phyloP scores from a whole-genome alignment of 495 filamentous ascomycete genomes.

The Penicillium soppii region DNA sequence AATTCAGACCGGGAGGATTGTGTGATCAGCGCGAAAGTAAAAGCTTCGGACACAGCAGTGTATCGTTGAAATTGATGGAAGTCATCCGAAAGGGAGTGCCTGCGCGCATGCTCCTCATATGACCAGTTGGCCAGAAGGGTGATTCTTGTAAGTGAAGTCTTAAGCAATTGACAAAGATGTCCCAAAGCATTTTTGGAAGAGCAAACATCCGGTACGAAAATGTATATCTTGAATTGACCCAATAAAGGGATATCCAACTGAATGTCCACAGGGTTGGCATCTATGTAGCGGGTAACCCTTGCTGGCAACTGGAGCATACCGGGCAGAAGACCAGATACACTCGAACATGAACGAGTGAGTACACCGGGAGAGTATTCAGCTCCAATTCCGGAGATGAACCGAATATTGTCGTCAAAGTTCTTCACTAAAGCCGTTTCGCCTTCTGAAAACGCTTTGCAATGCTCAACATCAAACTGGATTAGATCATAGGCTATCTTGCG shows the following conservation, averaged over 20 bases:
- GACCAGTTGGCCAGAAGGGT: constrained; percentile 49
- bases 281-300: constrained; percentile 65
- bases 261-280: constrained; percentile 69
- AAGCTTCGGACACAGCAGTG: constrained; percentile 54
- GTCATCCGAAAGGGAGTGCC: constrained; percentile 50
- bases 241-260: constrained; percentile 71
- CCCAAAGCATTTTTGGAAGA: constrained; percentile 53
- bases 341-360: constrained; percentile 44
- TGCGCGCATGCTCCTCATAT: constrained; percentile 51
- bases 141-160: constrained; percentile 43
- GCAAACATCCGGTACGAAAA: constrained; percentile 57
- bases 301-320: constrained; percentile 62
- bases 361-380: constrained; percentile 60
- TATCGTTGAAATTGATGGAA: constrained; percentile 62
- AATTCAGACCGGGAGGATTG: constrained; percentile 54
- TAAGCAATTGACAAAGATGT: constrained; percentile 46
- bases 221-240: constrained; percentile 67
- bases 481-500: constrained; percentile 71
- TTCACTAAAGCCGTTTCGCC: constrained; percentile 58
- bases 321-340: constrained; percentile 35
- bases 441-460: constrained; percentile 56
- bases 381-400: constrained; percentile 66
- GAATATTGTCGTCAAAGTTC: constrained; percentile 65
- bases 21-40: constrained; percentile 59
- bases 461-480: constrained; percentile 65